Evolutionary conservation across 2,329 filamentous ascomycete species (phyloP), one percentile per base, ranked within the genome.

Genomic region (Bimuria novae-zelandiae): DNA sequence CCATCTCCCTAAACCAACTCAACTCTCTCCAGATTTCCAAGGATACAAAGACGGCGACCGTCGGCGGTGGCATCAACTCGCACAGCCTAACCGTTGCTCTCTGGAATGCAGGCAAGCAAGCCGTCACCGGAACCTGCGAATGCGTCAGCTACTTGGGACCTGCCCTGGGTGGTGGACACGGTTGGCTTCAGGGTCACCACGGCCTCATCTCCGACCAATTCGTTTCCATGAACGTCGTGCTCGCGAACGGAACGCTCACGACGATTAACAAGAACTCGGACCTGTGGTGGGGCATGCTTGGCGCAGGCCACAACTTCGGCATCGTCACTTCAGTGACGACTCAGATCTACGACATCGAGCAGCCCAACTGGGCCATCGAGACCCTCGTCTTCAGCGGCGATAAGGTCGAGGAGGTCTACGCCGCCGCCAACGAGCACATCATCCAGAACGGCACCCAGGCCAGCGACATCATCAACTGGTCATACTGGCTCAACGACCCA

Each of bases 241-340:
- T 83, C 0, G 79, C 81, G 4, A 69, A 82, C 54, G 82, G 82
- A 12, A 73, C 64, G 8, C 53, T 66, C 6, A 77, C 71, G 0
- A 67, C 80, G 1, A 64, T 76, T 49, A 63, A 69, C n/a, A 27
- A 45, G 2, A 68, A 70, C 7, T 76, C 77, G 0, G 82, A 85
- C 30, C 75, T 85, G 7, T 85, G 76, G 64, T 86, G 82, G 82
- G 83, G 74, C 1, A 75, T 85, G 58, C 74, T 75, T 43, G 83
- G 83, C 4, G 83, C 82, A 1, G 83, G 82, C 1, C 80, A 84
- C 53, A 85, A 84, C 66, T 84, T 85, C 52, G 83, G 82, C 35
- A 77, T 85, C 48, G 79, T 84, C 14, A 82, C 79, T 1, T 56
- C 47, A 6, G 61, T 61, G 2, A 61, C 74, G 0, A 70, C 72